Percentiles rank a stretch among this genome's conserved stretches.
Conservation (phyloP, 2,329 filamentous ascomycete species). For the Aspergillus tamarii region DNA sequence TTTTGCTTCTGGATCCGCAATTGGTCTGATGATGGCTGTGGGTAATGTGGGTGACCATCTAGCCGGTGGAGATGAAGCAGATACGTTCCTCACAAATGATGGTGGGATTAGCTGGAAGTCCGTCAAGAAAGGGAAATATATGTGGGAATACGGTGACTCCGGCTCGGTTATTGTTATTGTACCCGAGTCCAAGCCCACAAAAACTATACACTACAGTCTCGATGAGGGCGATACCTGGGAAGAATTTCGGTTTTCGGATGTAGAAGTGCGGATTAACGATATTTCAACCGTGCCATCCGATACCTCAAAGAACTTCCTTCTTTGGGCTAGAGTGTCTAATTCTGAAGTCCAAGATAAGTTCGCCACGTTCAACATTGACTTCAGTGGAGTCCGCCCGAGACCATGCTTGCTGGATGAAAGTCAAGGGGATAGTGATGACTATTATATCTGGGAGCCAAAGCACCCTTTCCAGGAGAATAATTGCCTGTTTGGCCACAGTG, state of each 20-base stretch:
- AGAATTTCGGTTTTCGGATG: conserved; percentile 71
- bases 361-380: conserved; percentile 83
- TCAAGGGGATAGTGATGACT: conserved; percentile 65
- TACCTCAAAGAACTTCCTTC: conserved; percentile 84
- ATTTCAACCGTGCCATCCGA: conserved; percentile 89
- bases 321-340: conserved; percentile 72
- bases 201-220: conserved; percentile 72
- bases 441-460: conserved; percentile 82
- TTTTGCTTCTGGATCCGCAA: conserved; percentile 83
- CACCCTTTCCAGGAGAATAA: conserved; percentile 78
- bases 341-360: conserved; percentile 52
- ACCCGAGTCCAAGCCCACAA: conserved; percentile 68
- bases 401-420: conserved; percentile 70
- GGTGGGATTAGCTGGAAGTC: conserved; percentile 87
- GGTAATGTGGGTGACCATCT: conserved; percentile 85
- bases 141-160: conserved; percentile 95
- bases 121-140: conserved; percentile 84
- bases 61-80: conserved; percentile 68
- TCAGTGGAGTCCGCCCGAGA: conserved; percentile 74
- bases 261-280: conserved; percentile 73
- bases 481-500: conserved; percentile 90
- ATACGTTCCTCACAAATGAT: conserved; percentile 89
- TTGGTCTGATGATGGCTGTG: conserved; percentile 87
- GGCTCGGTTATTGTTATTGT: conserved; percentile 91
- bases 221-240: conserved; percentile 83